Percentiles rank a stretch among this genome's conserved stretches.
phyloP scores from a whole-genome alignment of 1,139 yeast genomes.

The Meyerozyma carpophila region DNA sequence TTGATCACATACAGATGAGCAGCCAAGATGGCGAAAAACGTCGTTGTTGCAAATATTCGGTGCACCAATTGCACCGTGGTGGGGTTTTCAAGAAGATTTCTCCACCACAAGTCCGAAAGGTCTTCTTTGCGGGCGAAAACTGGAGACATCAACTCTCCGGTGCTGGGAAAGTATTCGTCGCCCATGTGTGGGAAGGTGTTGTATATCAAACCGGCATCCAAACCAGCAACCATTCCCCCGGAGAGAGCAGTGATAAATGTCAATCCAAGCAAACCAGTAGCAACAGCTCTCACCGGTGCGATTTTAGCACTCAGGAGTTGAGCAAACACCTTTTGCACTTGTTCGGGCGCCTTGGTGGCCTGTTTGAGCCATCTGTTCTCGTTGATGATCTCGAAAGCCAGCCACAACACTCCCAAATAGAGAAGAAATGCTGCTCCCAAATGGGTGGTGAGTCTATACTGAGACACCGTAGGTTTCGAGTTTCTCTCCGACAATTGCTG shows the following conservation, averaged over 20 bases:
- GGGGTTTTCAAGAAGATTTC: constrained; percentile 92
- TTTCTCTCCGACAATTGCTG: constrained; percentile 72
- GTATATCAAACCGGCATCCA: constrained; percentile 95
- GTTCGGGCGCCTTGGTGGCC: constrained; percentile 45
- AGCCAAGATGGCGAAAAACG: constrained; percentile 68
- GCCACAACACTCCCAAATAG: constrained; percentile 84
- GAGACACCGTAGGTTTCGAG: constrained; percentile 93
- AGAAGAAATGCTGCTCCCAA: constrained; percentile 88
- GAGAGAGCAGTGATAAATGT: constrained; percentile 90
- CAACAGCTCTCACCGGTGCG: constrained; percentile 48
- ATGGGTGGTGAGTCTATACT: constrained; percentile 90
- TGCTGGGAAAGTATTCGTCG: constrained; percentile 65
- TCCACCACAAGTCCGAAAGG: constrained; percentile 76
- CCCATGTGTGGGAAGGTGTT: constrained; percentile 98
- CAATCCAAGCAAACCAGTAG: constrained; percentile 54
- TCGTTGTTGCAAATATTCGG: constrained; percentile 76
- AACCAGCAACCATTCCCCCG: constrained; percentile 97
- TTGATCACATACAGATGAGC: constrained; percentile 58
- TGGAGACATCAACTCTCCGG: constrained; percentile 69
- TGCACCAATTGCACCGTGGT: constrained; percentile 93
- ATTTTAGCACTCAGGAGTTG: constrained; percentile 50
- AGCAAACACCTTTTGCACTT: constrained; percentile 47
- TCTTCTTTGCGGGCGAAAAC: constrained; percentile 65
- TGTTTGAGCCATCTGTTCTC: constrained; percentile 56
- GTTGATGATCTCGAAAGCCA: constrained; percentile 77